Conservation (phyloP, 2,329 filamentous ascomycete genomes). For the Dryadomyces quercivorus region DNA sequence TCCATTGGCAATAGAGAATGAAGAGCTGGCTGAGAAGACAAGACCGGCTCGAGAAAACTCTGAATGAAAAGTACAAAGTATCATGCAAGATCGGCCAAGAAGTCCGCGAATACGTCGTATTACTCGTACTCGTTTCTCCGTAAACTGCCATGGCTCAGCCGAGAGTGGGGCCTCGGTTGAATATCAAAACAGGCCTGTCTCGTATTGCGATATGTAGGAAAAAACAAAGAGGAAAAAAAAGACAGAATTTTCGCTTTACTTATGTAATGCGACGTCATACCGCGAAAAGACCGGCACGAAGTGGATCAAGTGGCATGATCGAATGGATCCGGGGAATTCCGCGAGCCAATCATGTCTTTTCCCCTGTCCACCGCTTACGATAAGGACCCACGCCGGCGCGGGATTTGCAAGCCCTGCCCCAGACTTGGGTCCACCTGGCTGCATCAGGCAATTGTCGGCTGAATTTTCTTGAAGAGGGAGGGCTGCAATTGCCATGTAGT, state of each 20-base stretch:
- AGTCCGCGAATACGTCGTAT: neutral
- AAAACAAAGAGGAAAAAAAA: neutral
- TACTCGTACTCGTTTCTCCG: neutral
- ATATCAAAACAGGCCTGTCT: neutral
- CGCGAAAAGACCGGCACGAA: neutral
- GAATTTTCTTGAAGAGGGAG: neutral
- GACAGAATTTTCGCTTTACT: neutral
- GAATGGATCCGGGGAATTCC: neutral
- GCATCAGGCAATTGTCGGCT: neutral
- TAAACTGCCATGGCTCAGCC: neutral
- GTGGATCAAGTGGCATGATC: neutral
- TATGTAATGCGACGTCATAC: neutral
- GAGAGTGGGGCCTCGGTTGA: neutral
- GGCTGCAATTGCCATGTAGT: neutral
- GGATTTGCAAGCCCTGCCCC: neutral
- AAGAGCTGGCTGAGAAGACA: neutral
- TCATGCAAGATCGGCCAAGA: neutral
- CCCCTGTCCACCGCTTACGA: neutral
- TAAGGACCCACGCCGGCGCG: neutral
- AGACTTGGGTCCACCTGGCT: neutral
- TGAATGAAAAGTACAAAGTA: neutral
- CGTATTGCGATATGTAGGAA: neutral
- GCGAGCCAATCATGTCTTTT: neutral
- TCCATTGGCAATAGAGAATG: slow-evolving; percentile 1
- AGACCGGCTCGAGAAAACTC: neutral